Conservation (phyloP, 2,329 filamentous ascomycete genomes). For the Nothopassalora personata region DNA sequence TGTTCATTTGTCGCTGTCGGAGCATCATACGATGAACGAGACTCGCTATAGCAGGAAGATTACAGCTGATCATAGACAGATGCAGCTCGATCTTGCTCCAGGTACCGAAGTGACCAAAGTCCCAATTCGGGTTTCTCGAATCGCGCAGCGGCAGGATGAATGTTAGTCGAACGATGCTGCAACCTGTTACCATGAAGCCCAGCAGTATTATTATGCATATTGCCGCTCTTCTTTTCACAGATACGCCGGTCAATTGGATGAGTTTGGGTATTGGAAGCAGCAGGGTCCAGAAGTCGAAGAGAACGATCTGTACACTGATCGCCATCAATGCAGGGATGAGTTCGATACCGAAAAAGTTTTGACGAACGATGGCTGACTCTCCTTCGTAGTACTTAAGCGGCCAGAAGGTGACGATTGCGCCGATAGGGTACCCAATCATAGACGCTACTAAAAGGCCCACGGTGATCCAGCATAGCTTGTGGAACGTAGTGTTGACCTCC, state of each 20-base stretch:
- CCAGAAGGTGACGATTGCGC: constrained; percentile 4
- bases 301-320: constrained; percentile 10
- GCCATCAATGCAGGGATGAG: constrained; percentile 3
- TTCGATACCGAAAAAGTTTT: constrained; percentile 2
- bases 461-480: constrained; percentile 11
- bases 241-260: constrained; percentile 7
- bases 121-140: constrained; percentile 10
- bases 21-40: constrained; percentile 7
- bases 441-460: neutral
- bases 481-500: constrained; percentile 15
- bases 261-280: constrained; percentile 14
- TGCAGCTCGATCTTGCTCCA: constrained; percentile 12
- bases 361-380: constrained; percentile 7
- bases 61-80: constrained; percentile 9
- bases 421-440: constrained; percentile 5
- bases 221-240: constrained; percentile 3
- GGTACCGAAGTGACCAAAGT: constrained; percentile 9
- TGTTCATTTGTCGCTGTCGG: neutral
- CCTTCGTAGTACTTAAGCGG: constrained; percentile 9
- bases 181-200: constrained; percentile 13
- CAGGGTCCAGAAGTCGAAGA: constrained; percentile 10
- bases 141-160: constrained; percentile 9
- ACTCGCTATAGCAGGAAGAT: constrained; percentile 12
- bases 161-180: constrained; percentile 11
- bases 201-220: constrained; percentile 11